A percentile compares a stretch with the other conserved stretches of the same genome.
Conservation (phyloP, 495 filamentous ascomycete genomes). For the Cairneyella variabilis region DNA sequence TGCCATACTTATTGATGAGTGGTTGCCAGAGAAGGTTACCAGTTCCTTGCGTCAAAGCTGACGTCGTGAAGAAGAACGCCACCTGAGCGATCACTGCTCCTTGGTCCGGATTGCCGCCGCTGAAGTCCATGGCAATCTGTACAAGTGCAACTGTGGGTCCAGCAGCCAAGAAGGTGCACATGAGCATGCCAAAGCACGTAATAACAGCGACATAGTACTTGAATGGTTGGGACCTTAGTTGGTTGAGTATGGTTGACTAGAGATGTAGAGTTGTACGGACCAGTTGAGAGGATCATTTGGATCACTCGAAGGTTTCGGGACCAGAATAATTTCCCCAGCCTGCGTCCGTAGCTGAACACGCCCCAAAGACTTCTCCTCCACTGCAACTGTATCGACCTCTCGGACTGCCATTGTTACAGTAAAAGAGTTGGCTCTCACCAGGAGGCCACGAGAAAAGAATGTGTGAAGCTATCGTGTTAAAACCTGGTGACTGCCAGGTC, state of each 20-base stretch:
- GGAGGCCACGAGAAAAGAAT: conserved; percentile 2
- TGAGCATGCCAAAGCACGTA: conserved; percentile 46
- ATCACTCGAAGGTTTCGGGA: conserved; percentile 54
- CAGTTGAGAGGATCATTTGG: conserved; percentile 58
- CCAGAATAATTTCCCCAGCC: conserved; percentile 42
- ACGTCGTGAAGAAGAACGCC: conserved; percentile 49
- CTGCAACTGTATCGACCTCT: not conserved
- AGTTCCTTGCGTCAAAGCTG: conserved; percentile 43
- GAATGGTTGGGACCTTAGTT: conserved; percentile 39
- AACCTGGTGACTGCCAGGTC: conserved; percentile 1
- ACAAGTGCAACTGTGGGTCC: conserved; percentile 48
- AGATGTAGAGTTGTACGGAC: conserved; percentile 11
- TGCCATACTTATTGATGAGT: conserved; percentile 49
- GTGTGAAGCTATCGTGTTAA: not conserved
- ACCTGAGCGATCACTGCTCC: conserved; percentile 36
- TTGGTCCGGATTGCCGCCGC: conserved; percentile 15
- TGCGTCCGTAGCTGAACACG: conserved; percentile 9
- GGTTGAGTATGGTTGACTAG: not conserved
- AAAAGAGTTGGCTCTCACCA: conserved; percentile 5
- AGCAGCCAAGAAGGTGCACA: conserved; percentile 52
- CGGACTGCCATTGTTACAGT: not conserved
- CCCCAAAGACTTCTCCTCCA: conserved; percentile 8
- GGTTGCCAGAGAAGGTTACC: conserved; percentile 54
- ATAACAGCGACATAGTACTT: conserved; percentile 46
- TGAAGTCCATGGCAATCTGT: conserved; percentile 40